These are phyloP conservation scores for Panicum virgatum DNA, from an alignment of 202 grass and related monocot species.

Conservation along the genomic window DNA sequence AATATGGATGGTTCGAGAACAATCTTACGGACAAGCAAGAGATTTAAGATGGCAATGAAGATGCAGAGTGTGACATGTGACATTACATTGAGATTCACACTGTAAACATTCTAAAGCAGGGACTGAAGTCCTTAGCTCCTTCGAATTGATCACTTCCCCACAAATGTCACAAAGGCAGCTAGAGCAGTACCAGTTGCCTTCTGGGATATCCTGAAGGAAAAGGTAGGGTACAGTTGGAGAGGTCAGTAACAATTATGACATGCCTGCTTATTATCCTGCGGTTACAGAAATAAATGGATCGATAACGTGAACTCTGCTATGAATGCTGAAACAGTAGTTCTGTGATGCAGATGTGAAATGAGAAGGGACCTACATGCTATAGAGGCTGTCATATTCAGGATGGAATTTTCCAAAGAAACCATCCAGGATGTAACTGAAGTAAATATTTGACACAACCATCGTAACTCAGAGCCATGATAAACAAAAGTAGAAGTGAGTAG, in stretches of 20 bases:
- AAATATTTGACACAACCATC: slow-evolving; percentile 15
- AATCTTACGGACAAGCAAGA: slow-evolving; percentile 3
- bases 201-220: slow-evolving; percentile 80
- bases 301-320: slow-evolving; percentile 8
- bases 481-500: background rate
- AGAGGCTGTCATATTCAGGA: slow-evolving; percentile 11
- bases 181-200: slow-evolving; percentile 85
- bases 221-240: background rate
- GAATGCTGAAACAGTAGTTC: background rate
- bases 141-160: slow-evolving; percentile 55
- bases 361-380: slow-evolving; percentile 13
- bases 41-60: slow-evolving; percentile 19
- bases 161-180: slow-evolving; percentile 71
- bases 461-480: slow-evolving; percentile 21
- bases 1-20: slow-evolving; percentile 12
- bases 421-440: slow-evolving; percentile 9
- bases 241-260: slow-evolving; percentile 28
- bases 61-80: slow-evolving; percentile 21
- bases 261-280: slow-evolving; percentile 8
- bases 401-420: background rate
- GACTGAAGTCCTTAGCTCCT: slow-evolving; percentile 40
- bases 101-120: slow-evolving; percentile 69
- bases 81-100: slow-evolving; percentile 80
- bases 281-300: background rate
- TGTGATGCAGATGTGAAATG: slow-evolving; percentile 21